Evolutionary conservation across 495 filamentous ascomycete species (phyloP).

Genomic region (Lophiotrema nucula): DNA sequence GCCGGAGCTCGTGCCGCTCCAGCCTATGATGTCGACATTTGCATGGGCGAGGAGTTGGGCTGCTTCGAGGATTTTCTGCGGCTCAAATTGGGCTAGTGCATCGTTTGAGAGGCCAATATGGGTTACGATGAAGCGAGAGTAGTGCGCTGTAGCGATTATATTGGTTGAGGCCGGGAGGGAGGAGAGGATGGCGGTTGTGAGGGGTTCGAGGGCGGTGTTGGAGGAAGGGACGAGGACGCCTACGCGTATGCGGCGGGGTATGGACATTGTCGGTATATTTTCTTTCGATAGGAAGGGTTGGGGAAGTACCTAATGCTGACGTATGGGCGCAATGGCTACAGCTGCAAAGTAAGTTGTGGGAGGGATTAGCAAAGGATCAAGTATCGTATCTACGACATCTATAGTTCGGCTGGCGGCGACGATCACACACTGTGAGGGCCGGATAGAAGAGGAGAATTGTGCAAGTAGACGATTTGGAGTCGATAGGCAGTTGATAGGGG

Average conservation of each 20-base stretch:
- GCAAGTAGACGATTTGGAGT: too few species aligned
- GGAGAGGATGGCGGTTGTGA: constrained; percentile 8
- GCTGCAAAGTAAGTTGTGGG: too few species aligned
- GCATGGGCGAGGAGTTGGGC: constrained; percentile 15
- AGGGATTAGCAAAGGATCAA: too few species aligned
- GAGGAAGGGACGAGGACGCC: constrained; percentile 18
- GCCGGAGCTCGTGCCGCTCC: constrained; percentile 35
- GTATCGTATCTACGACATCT: too few species aligned
- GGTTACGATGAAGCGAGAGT: constrained; percentile 14
- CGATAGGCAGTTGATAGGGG: constrained; percentile 6
- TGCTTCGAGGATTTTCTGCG: constrained; percentile 1
- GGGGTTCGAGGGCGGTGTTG: constrained; percentile 20
- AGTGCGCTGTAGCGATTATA: constrained; percentile 1
- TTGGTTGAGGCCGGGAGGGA: neutral
- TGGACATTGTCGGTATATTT: neutral
- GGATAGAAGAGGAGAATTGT: too few species aligned
- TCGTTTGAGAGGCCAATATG: constrained; percentile 3
- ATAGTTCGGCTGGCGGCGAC: too few species aligned
- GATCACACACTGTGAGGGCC: too few species aligned
- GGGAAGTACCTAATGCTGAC: too few species aligned
- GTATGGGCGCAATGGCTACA: too few species aligned
- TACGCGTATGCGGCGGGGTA: neutral
- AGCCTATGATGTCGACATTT: constrained; percentile 28
- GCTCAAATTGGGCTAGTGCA: constrained; percentile 12
- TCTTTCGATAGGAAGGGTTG: neutral